These are phyloP conservation scores for Polytolypa hystricis DNA, from an alignment of 2,329 filamentous ascomycete species.

Conservation along the genomic window DNA sequence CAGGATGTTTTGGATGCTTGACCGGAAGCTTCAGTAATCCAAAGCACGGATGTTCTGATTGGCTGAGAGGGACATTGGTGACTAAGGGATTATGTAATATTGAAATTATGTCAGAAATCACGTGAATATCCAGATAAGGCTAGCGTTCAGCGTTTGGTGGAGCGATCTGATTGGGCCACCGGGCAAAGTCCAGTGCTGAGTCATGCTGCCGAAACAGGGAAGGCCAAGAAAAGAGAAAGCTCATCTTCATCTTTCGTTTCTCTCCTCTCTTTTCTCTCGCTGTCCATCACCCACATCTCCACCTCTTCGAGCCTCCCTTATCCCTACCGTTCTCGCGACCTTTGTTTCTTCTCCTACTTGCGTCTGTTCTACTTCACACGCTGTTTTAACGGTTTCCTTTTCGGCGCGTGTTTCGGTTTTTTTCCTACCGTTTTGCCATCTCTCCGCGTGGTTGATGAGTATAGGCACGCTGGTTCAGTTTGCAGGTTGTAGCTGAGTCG, in stretches of 20 bases:
- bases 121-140: slow-evolving; percentile 4
- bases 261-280: slow-evolving; percentile 11
- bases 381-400: slow-evolving; percentile 10
- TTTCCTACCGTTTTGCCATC: not conserved
- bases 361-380: not conserved
- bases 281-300: slow-evolving; percentile 6
- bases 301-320: slow-evolving; percentile 4
- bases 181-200: slow-evolving; percentile 8
- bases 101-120: too few species aligned
- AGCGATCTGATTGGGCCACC: slow-evolving; percentile 6
- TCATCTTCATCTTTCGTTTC: slow-evolving; percentile 13
- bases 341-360: not conserved
- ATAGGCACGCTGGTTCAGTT: slow-evolving; percentile 18
- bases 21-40: too few species aligned
- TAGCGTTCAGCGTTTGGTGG: slow-evolving; percentile 5
- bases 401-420: slow-evolving; percentile 9
- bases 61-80: too few species aligned
- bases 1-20: too few species aligned
- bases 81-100: too few species aligned
- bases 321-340: slow-evolving; percentile 1
- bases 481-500: slow-evolving; percentile 7
- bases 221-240: slow-evolving; percentile 8
- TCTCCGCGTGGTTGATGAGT: slow-evolving; percentile 10
- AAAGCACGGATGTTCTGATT: slow-evolving; percentile 1
- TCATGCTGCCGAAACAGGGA: slow-evolving; percentile 11